Percentiles rank a stretch among this genome's conserved stretches.
Conservation (phyloP, 73 alveolate genomes). For the Paramecium primaurelia region DNA sequence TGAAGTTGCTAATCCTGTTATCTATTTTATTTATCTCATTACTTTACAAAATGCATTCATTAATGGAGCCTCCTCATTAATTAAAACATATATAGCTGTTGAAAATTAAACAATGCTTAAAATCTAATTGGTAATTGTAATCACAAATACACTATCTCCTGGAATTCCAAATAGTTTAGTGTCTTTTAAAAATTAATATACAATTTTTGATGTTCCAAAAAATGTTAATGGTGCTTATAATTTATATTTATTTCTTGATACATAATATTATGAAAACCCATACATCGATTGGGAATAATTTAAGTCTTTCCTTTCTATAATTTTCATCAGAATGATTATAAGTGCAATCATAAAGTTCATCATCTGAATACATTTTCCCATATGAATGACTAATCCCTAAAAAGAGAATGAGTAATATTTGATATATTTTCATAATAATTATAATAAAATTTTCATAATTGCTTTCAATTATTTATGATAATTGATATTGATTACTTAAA, state of each 20-base stretch:
- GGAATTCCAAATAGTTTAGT: constrained; percentile 16
- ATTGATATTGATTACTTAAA: too few relatives aligned
- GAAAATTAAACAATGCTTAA: not conserved
- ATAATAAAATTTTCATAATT: not conserved
- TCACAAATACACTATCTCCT: constrained; percentile 9
- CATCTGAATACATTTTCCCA: not conserved
- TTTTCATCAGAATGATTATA: not conserved
- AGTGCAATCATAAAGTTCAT: not conserved
- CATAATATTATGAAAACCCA: not conserved
- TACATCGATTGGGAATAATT: not conserved
- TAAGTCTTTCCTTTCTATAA: not conserved
- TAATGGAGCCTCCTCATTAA: not conserved
- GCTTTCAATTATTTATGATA: not conserved
- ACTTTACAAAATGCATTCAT: not conserved
- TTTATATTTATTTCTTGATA: not conserved
- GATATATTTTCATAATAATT: not conserved
- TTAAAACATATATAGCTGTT: not conserved
- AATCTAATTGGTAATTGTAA: not conserved
- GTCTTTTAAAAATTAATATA: not conserved
- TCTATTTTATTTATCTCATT: not conserved
- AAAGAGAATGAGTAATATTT: not conserved
- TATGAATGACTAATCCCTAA: not conserved
- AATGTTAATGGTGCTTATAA: not conserved
- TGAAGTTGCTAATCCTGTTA: not conserved
- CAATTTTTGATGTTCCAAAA: not conserved